A percentile compares a stretch with the other conserved stretches of the same genome.
phyloP scores from a whole-genome alignment of 2,329 filamentous ascomycete genomes.

The Aphanoascus verrucosus region DNA sequence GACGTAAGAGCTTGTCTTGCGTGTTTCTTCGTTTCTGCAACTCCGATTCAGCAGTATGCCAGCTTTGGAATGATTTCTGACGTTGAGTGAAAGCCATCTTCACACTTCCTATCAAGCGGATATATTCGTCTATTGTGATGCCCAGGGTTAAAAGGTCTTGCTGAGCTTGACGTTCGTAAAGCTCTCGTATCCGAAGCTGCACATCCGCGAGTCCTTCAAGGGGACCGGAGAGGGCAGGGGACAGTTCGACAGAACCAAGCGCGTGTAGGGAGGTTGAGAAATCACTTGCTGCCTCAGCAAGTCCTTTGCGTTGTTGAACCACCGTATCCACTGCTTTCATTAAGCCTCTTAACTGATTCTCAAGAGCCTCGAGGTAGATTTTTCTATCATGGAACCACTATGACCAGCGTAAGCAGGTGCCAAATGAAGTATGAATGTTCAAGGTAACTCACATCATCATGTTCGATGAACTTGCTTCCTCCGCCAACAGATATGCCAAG shows the following conservation, averaged over 20 bases:
- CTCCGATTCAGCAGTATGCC: slow-evolving; percentile 84
- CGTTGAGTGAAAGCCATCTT: slow-evolving; percentile 87
- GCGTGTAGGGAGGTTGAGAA: slow-evolving; percentile 90
- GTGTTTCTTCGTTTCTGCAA: slow-evolving; percentile 76
- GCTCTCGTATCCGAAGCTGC: slow-evolving; percentile 83
- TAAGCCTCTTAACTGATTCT: slow-evolving; percentile 79
- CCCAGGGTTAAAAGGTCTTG: slow-evolving; percentile 93
- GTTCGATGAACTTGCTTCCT: slow-evolving; percentile 83
- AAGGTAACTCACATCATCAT: slow-evolving; percentile 65
- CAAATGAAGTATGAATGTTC: not conserved
- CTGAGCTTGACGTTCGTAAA: slow-evolving; percentile 93
- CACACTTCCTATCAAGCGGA: slow-evolving; percentile 85
- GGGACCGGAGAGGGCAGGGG: slow-evolving; percentile 74
- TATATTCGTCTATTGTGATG: slow-evolving; percentile 97
- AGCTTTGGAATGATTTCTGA: slow-evolving; percentile 90
- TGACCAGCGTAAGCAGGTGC: slow-evolving; percentile 13
- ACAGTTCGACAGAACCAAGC: slow-evolving; percentile 83
- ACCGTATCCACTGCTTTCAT: slow-evolving; percentile 92
- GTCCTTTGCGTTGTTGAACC: slow-evolving; percentile 79
- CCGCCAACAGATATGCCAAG: slow-evolving; percentile 69
- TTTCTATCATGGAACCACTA: slow-evolving; percentile 97
- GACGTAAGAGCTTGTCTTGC: slow-evolving; percentile 89
- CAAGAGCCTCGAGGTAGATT: slow-evolving; percentile 86
- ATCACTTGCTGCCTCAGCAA: slow-evolving; percentile 86
- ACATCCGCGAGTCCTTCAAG: slow-evolving; percentile 86